Percentiles rank a stretch among this genome's conserved stretches.
phyloP scores from a whole-genome alignment of 2,329 filamentous ascomycete species.

The Botrytis cinerea region DNA sequence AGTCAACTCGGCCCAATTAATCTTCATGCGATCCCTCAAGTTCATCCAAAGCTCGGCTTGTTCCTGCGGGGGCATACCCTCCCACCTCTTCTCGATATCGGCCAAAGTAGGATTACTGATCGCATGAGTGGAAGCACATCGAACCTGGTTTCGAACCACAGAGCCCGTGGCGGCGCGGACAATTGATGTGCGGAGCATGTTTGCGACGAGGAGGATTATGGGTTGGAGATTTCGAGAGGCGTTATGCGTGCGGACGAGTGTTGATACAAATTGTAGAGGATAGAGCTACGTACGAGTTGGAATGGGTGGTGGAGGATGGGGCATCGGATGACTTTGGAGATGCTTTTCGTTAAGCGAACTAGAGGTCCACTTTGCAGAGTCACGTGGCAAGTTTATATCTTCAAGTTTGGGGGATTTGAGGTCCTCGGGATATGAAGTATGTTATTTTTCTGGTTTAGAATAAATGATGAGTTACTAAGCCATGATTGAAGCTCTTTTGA shows the following conservation, averaged over 20 bases:
- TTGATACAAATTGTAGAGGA: slow-evolving; percentile 12
- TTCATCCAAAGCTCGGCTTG: slow-evolving; percentile 99
- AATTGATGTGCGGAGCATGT: slow-evolving; percentile 32
- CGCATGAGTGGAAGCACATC: slow-evolving; percentile 64
- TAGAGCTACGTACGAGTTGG: slow-evolving; percentile 6
- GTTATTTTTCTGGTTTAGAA: not conserved
- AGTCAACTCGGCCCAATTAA: slow-evolving; percentile 92
- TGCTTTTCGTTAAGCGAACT: slow-evolving; percentile 25
- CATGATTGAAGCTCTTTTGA: slow-evolving; percentile 9
- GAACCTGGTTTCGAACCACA: slow-evolving; percentile 21
- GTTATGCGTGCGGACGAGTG: not conserved
- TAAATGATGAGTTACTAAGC: not conserved
- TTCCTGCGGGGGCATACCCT: slow-evolving; percentile 95
- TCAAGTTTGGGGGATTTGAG: not conserved
- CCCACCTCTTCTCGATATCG: slow-evolving; percentile 99
- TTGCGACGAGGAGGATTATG: slow-evolving; percentile 3
- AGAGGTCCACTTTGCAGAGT: slow-evolving; percentile 17
- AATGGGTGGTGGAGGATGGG: slow-evolving; percentile 14
- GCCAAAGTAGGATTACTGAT: slow-evolving; percentile 97
- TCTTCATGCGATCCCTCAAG: slow-evolving; percentile 97
- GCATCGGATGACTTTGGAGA: slow-evolving; percentile 23
- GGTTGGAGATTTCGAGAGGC: slow-evolving; percentile 20
- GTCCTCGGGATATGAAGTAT: not conserved
- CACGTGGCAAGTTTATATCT: slow-evolving; percentile 20
- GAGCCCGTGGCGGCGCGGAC: slow-evolving; percentile 24